These are phyloP conservation scores for Sporothrix humicola DNA, from an alignment of 2,329 filamentous ascomycete species.

Conservation along the genomic window DNA sequence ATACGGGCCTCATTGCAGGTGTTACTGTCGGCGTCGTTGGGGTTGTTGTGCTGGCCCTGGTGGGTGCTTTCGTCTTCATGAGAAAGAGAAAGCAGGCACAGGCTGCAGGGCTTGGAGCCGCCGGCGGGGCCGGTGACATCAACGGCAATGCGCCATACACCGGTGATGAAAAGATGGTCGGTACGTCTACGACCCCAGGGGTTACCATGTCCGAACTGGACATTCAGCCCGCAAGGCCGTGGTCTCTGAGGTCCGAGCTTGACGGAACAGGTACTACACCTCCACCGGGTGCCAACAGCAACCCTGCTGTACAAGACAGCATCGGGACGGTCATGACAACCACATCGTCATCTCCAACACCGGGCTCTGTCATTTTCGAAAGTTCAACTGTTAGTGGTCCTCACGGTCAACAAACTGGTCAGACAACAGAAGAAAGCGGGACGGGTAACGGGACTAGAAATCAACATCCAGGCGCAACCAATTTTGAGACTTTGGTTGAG, in stretches of 20 bases:
- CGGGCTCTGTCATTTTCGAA: background rate
- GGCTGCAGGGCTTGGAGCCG: background rate
- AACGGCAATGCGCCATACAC: background rate
- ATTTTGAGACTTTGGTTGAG: slow-evolving; percentile 27
- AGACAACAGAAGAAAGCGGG: background rate
- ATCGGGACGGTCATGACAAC: background rate
- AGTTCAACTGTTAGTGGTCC: slow-evolving; percentile 18
- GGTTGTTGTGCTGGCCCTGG: background rate
- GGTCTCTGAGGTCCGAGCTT: slow-evolving; percentile 39
- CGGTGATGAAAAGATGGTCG: slow-evolving; percentile 4
- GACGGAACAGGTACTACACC: slow-evolving; percentile 3
- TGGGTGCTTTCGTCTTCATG: slow-evolving; percentile 21
- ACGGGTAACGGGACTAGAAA: background rate
- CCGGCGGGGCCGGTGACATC: background rate
- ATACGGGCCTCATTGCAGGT: slow-evolving; percentile 39
- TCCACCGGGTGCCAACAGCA: background rate
- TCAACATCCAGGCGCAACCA: background rate
- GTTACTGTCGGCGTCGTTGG: slow-evolving; percentile 31
- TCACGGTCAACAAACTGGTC: background rate
- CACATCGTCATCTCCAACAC: background rate
- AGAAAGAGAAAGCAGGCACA: background rate
- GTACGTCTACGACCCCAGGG: background rate
- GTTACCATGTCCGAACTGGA: slow-evolving; percentile 36
- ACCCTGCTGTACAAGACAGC: background rate
- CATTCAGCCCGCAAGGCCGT: slow-evolving; percentile 35